Evolutionary conservation across 73 alveolate genomes (phyloP).

Genomic region (Paramecium tetraurelia): DNA sequence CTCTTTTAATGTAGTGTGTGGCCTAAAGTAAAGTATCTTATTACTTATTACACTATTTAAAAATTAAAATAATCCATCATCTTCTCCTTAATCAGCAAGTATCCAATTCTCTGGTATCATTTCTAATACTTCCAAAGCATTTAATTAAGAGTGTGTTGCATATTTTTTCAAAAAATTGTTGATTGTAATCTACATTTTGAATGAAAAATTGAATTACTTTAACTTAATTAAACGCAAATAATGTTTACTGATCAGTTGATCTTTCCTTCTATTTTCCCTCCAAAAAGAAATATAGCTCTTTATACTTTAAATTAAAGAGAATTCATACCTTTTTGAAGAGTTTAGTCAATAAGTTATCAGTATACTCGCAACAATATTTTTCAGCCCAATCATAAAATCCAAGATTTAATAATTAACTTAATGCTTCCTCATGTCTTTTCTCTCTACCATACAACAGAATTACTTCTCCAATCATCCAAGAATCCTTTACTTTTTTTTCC

Average conservation of each 20-base stretch:
- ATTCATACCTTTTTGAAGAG: slow-evolving; percentile 35
- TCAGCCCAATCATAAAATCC: slow-evolving; percentile 46
- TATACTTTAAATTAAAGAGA: not conserved
- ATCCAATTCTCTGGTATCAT: slow-evolving; percentile 61
- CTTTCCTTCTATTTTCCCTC: not conserved
- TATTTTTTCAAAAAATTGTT: slow-evolving; percentile 56
- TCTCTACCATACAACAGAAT: slow-evolving; percentile 29
- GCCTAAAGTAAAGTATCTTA: not conserved
- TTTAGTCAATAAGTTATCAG: slow-evolving; percentile 48
- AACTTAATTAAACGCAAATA: not conserved
- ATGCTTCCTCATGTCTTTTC: slow-evolving; percentile 58
- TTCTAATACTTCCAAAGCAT: slow-evolving; percentile 56
- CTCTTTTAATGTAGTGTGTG: slow-evolving; percentile 60
- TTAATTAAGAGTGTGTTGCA: slow-evolving; percentile 59
- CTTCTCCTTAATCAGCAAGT: slow-evolving; percentile 41
- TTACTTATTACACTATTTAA: slow-evolving; percentile 44
- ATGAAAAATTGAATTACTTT: not conserved
- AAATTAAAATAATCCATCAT: slow-evolving; percentile 26
- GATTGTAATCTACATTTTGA: not conserved
- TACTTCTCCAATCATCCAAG: slow-evolving; percentile 17
- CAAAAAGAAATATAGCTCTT: not conserved
- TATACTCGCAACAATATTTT: slow-evolving; percentile 54
- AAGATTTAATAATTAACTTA: slow-evolving; percentile 34
- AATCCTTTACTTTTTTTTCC: slow-evolving; percentile 12
- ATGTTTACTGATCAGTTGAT: not conserved